Base-by-base conservation (phyloP, 306 rosid genomes). In the Trichosanthes truncata region DNA sequence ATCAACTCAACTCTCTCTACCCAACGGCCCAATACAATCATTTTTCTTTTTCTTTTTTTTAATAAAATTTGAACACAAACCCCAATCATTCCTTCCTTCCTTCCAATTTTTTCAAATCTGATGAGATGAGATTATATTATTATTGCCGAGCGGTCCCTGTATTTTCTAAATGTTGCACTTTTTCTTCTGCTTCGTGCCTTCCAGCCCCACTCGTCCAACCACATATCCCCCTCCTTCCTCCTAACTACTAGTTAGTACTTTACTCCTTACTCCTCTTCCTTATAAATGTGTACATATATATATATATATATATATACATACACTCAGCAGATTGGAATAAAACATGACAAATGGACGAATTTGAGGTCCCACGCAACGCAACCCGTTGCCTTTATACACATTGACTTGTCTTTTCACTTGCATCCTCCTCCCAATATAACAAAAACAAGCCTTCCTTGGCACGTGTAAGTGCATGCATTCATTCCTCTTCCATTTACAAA, bases 381-480 rank as follows among this genome's bases (percentile, higher is more conserved):
- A 67, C 51, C 51, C 38, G 74, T 40, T 40, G 51, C 51, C 74
- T 67, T 67, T 67, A 67, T 66, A 66, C 73, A 66, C 51, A 67
- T 40, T 67, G 31, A 67, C 74, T 67, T 38, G 74, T 67, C 74
- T 38, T 67, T 67, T 67, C 74, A 40, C n/a, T 38, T 67, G 74
- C 74, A 67, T 38, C 49, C 74, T 38, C 49, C 74, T 18, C 74
- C 49, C 74, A 67, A 67, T 67, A 67, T 67, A 31, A 65, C 72
- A 65, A 65, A 35, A 65, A 65, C 71, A 60, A 25, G 20, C 67
- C 67, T 59, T 59, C 38, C 38, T 60, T 29, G 18, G 67, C 71
- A 33, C 71, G 71, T 31, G 43, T 17, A 6, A 59, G 45, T 63
- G 71, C 71, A 63, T 63, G 43, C 71, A 63, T 63, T 63, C 45